Evolutionary conservation across 2,329 filamentous ascomycete genomes (phyloP), one percentile per base, ranked within the genome.

Genomic region (Xylaria sp.): DNA sequence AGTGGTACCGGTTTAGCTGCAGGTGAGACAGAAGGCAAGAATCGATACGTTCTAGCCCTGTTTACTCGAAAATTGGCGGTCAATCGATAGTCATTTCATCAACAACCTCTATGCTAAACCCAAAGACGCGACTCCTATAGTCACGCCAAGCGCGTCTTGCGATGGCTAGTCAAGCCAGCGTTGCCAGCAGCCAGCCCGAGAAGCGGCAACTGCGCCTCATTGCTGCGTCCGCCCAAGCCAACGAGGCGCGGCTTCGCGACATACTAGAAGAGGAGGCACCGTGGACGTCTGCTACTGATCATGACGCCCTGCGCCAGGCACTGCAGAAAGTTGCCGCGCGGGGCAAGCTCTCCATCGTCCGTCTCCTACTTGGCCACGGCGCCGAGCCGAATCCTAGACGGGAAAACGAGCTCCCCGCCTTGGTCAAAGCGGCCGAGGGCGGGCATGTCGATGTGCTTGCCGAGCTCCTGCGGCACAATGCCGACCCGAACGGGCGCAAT

Each of bases 101-200:
- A 18, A 34, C 29, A 34, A n/a, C n/a, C n/a, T 34, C 29, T 13
- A 34, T 34, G 29, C 29, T 34, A 34, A 34, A 34, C 16, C 29
- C 29, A 6, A 34, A 13, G 29, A 13, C 29, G 11, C 9, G 3
- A 13, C 16, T 34, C 29, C 16, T 34, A 34, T 3, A 7, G 11
- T 13, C 5, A 13, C 29, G 29, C 11, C 29, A 34, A 34, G 29
- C 29, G 29, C 29, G 29, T 34, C 47, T 41, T 52, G 54, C 54
- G 49, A 68, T 67, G 66, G 66, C 65, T 24, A 67, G 66, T 50
- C 61, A 61, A 54, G 60, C 61, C 44, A 75, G 72, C 55, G 59
- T 74, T 22, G 70, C 71, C 39, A 74, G 71, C 65, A 74, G 68
- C 53, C 65, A 70, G 38, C 72, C 70, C 17, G 72, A 74, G 22